phyloP scores from a whole-genome alignment of 331 rosid genomes.

The Quercus lobata region DNA sequence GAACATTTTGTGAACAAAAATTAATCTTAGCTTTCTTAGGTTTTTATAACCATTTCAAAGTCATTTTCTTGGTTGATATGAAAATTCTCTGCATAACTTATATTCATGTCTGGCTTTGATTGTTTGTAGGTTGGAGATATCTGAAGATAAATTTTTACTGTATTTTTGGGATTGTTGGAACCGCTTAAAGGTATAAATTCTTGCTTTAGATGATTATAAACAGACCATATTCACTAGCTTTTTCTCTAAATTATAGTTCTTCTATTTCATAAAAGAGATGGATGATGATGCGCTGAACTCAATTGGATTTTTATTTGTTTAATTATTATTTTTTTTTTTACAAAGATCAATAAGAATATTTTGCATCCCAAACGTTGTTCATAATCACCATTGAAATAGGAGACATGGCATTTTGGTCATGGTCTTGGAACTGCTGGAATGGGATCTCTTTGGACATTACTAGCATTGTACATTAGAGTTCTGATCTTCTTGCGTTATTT shows the following conservation, averaged over 20 bases:
- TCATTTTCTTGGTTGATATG: constrained; percentile 7
- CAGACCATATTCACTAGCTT: not conserved
- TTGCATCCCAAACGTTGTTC: not conserved
- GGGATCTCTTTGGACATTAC: not conserved
- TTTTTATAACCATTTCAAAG: constrained; percentile 1
- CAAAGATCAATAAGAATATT: not conserved
- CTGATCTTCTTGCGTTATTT: not conserved
- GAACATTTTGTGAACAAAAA: not conserved
- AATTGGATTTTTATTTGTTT: too few relatives aligned
- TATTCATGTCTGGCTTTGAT: constrained; percentile 14
- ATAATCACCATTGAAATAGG: not conserved
- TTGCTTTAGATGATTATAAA: constrained; percentile 5
- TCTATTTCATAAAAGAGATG: not conserved
- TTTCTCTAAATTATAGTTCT: not conserved
- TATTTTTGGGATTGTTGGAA: constrained; percentile 70
- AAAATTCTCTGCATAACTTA: not conserved
- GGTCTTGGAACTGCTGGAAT: not conserved
- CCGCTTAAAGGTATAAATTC: constrained; percentile 45
- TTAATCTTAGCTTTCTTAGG: constrained; percentile 5
- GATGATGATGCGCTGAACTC: too few relatives aligned
- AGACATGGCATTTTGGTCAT: not conserved
- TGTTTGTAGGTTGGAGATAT: constrained; percentile 53
- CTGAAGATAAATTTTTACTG: constrained; percentile 55
- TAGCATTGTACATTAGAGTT: not conserved
- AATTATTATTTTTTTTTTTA: too few relatives aligned